phyloP scores from a whole-genome alignment of 1,139 yeast species.

The Candida pseudoviswanathii region DNA sequence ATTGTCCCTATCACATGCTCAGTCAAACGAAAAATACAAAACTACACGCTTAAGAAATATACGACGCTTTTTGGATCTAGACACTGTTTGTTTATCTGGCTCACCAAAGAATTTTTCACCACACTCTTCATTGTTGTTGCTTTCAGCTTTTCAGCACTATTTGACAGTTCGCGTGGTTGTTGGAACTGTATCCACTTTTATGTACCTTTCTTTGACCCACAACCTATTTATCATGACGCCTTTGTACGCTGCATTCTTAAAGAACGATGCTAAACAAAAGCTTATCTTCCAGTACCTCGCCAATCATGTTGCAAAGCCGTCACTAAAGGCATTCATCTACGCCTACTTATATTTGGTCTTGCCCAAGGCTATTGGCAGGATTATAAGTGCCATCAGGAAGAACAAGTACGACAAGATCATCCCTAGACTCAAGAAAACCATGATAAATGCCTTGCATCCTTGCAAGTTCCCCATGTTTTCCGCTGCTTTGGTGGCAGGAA shows the following conservation, averaged over 20 bases:
- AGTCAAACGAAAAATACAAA: too few species aligned
- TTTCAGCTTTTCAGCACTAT: neutral
- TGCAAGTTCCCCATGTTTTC: constrained; percentile 34
- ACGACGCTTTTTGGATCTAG: too few species aligned
- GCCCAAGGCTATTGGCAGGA: constrained; percentile 28
- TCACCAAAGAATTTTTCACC: too few species aligned
- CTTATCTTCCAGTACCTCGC: constrained; percentile 4
- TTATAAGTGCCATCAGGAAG: constrained; percentile 21
- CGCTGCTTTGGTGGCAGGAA: constrained; percentile 31
- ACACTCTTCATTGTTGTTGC: neutral
- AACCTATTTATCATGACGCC: constrained; percentile 4
- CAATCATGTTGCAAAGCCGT: constrained; percentile 23
- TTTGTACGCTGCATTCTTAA: neutral
- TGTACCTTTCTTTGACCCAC: constrained; percentile 6
- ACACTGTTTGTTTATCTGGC: too few species aligned
- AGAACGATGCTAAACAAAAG: constrained; percentile 1
- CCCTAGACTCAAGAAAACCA: constrained; percentile 19
- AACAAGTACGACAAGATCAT: constrained; percentile 19
- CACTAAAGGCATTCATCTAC: constrained; percentile 33
- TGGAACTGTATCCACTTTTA: neutral
- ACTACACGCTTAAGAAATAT: too few species aligned
- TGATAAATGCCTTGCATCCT: constrained; percentile 30
- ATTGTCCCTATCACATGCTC: neutral
- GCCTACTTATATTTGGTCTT: constrained; percentile 38
- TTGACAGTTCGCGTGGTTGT: neutral